These are phyloP conservation scores for Saccharomycodes ludwigii DNA, from an alignment of 805 yeast genomes.

Conservation along the genomic window DNA sequence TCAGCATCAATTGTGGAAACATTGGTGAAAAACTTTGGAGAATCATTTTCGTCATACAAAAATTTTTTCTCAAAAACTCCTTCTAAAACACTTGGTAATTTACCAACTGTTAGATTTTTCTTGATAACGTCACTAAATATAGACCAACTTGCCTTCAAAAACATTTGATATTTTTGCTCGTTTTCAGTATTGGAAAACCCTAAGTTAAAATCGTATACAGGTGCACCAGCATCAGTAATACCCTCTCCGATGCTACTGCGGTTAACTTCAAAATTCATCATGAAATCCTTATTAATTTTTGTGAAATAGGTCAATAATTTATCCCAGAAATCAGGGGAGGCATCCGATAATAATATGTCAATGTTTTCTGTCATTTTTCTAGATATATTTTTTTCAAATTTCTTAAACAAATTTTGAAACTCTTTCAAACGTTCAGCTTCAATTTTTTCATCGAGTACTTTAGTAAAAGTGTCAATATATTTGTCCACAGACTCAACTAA, in stretches of 20 bases:
- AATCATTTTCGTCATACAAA: conserved; percentile 69
- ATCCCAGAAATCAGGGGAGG: conserved; percentile 52
- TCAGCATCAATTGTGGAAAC: conserved; percentile 4
- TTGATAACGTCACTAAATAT: conserved; percentile 44
- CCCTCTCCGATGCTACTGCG: conserved; percentile 5
- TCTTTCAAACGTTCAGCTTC: conserved; percentile 28
- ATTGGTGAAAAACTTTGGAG: conserved; percentile 46
- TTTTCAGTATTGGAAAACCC: conserved; percentile 42
- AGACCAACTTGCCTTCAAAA: conserved; percentile 53
- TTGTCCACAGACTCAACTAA: no score
- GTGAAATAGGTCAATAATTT: conserved; percentile 34
- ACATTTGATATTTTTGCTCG: conserved; percentile 25
- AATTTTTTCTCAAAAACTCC: conserved; percentile 75
- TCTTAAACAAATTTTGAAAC: conserved; percentile 29
- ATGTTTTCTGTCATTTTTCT: conserved; percentile 39
- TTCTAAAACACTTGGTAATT: conserved; percentile 50
- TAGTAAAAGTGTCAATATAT: not conserved
- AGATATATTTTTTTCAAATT: conserved; percentile 34
- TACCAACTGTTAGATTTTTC: conserved; percentile 55
- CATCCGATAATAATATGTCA: conserved; percentile 34
- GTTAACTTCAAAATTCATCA: no score
- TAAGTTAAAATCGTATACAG: conserved; percentile 45
- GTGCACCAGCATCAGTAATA: conserved; percentile 12
- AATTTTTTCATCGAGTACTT: conserved; percentile 12
- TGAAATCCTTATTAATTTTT: conserved; percentile 17